These are phyloP conservation scores for Podospora bellae-mahoneyi DNA, from an alignment of 495 filamentous ascomycete genomes.

Conservation along the genomic window DNA sequence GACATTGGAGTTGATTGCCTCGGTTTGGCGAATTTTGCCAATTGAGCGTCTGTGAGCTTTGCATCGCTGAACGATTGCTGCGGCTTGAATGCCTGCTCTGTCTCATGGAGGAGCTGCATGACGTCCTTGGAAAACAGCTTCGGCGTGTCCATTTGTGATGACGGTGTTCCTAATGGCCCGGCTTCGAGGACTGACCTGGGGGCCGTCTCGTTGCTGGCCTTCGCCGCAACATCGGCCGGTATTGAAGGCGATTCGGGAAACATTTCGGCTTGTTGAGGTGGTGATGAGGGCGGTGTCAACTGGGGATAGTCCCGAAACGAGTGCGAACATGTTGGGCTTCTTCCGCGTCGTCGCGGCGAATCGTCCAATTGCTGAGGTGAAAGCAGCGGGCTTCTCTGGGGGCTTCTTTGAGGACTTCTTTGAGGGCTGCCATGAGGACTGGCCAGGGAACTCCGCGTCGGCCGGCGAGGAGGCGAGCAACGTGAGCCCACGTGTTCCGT, in stretches of 20 bases:
- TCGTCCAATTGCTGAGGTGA: slow-evolving; percentile 26
- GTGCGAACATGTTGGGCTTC: slow-evolving; percentile 15
- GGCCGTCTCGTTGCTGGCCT: neutral
- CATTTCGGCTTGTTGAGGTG: slow-evolving; percentile 17
- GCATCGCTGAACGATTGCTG: slow-evolving; percentile 34
- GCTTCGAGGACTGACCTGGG: neutral
- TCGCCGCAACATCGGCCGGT: neutral
- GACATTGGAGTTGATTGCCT: slow-evolving; percentile 12
- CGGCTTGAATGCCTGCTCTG: slow-evolving; percentile 44
- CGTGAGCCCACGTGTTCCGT: slow-evolving; percentile 19
- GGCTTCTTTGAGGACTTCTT: slow-evolving; percentile 26
- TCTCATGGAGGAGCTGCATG: slow-evolving; percentile 44
- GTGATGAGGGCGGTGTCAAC: slow-evolving; percentile 21
- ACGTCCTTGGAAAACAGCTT: slow-evolving; percentile 31
- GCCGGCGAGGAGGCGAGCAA: slow-evolving; percentile 25
- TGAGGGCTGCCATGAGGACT: slow-evolving; percentile 18
- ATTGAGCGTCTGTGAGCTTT: slow-evolving; percentile 23
- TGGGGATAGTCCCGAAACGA: slow-evolving; percentile 11
- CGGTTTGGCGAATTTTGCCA: slow-evolving; percentile 19
- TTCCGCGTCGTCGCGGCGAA: slow-evolving; percentile 13
- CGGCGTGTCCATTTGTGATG: neutral
- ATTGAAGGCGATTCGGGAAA: slow-evolving; percentile 6
- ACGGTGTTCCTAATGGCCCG: slow-evolving; percentile 6
- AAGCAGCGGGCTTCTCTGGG: slow-evolving; percentile 29
- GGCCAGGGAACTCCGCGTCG: slow-evolving; percentile 16